Conservation (phyloP, 345 rosid species). For the Physaria fendleri region DNA sequence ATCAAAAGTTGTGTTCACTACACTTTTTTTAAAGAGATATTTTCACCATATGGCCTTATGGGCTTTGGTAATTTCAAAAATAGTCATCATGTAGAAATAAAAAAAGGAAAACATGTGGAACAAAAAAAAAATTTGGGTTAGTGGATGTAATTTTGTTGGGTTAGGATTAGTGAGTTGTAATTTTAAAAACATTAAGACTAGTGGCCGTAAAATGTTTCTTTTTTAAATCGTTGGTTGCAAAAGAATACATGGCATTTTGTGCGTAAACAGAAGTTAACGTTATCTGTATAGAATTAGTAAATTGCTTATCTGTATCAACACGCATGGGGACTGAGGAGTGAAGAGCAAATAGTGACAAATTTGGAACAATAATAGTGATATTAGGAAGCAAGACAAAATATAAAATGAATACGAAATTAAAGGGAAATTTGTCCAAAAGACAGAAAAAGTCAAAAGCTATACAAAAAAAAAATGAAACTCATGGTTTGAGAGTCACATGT, state of each 20-base stretch:
- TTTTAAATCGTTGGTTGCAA: neutral
- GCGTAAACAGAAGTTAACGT: constrained; percentile 7
- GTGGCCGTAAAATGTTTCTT: too few relatives aligned
- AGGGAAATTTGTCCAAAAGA: neutral
- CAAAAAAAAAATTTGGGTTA: too few relatives aligned
- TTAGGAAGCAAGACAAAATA: constrained; percentile 8
- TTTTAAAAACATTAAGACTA: too few relatives aligned
- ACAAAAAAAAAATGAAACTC: neutral
- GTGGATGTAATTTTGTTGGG: too few relatives aligned
- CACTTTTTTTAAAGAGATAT: too few relatives aligned
- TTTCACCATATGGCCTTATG: too few relatives aligned
- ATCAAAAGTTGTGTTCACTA: neutral
- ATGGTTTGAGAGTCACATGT: constrained; percentile 22
- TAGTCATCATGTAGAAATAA: too few relatives aligned
- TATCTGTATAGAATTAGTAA: neutral
- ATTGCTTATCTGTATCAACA: constrained; percentile 14
- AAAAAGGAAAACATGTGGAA: too few relatives aligned
- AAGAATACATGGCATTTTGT: neutral
- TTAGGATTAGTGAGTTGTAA: too few relatives aligned
- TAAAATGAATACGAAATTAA: constrained; percentile 7
- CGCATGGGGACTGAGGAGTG: constrained; percentile 18
- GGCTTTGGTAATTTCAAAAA: too few relatives aligned
- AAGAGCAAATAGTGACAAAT: constrained; percentile 2
- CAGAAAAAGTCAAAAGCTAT: constrained; percentile 17
- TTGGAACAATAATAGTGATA: neutral